Evolutionary conservation across 352 stramenopile genomes (phyloP), one percentile per base, ranked within the genome.

Genomic region (Phytopythium helicoides): DNA sequence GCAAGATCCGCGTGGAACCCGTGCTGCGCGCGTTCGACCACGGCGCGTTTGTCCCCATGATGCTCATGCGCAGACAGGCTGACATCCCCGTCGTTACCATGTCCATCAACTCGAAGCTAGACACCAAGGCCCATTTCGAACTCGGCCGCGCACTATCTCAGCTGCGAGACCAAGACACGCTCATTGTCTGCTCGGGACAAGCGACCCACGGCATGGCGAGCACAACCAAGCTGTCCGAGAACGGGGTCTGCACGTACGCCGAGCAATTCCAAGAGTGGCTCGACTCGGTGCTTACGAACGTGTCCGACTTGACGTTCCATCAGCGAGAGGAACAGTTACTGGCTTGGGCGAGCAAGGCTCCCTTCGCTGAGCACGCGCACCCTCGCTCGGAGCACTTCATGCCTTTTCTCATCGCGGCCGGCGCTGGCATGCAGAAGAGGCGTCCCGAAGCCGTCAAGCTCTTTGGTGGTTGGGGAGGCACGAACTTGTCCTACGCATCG

Each of bases 41-140:
- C 69, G 91, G 83, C 22, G 66, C 87, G 5, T 97, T 97, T 66
- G 74, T 97, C 15, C 91, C 89, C 15, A 58, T 97, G 41, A 87
- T 83, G 60, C 47, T 95, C 40, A 89, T 96, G 52, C 89, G 81
- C 37, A 78, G 83, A 4, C 62, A 93, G 31, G 85, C 80, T 0
- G 76, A 96, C 52, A 84, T 97, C 47, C 89, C 91, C 2, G 69
- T 97, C 10, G 88, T 97, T 25, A 80, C 68, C 40, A 60, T 97
- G 38, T 96, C 81, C 12, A 72, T 97, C 40, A 75, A 83, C 46
- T 62, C 50, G 28, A 76, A 71, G 45, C 64, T 91, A 6, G 69
- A 81, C 54, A 52, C 77, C 9, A 62, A 56, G 8, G 60, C 62
- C 11, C 81, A 95, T 59, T 64, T 95, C 31, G 66, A 72, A 14